Evolutionary conservation across 257 asterid genomes (phyloP), one percentile per base, ranked within the genome.

Genomic region (Solanum corneliomulleri): DNA sequence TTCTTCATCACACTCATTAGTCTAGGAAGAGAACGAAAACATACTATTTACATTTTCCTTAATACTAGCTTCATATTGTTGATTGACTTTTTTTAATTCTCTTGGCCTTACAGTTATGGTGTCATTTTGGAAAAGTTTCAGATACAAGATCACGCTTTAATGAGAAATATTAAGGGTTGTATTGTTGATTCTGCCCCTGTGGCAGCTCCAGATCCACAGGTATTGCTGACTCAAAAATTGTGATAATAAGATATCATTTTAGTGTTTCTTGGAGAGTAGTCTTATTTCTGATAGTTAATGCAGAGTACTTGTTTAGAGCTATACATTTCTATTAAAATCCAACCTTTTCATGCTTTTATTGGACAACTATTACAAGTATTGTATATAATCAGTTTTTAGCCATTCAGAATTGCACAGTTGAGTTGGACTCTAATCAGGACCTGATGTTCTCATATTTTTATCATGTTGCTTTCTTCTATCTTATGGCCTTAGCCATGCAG

Each of bases 101-200:
- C 6, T 83, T 88, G 86, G 71, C 62, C 23, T 74, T 91, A 85
- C 92, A 96, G 98, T 14, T 96, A 96, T 91, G 98, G 99, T 16
- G 98, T 92, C 42, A 88, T 95, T 86, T 91, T 96, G 98, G 98
- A 96, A 69, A 96, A 95, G 93, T 89, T 94, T 90, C 95, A 92
- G 91, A 89, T 90, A 86, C 92, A 86, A 89, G 97, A 96, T 91
- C 88, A 89, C 39, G 88, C 88, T 44, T 86, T 96, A 88, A 86
- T 90, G 13, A 93, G 92, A 89, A 93, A 89, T 90, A 95, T 95
- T 87, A 94, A 91, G 89, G 99, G 99, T 29, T 95, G 98, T 82
- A 80, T 96, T 71, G 98, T 96, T 82, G 99, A 96, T 94, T 96
- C 98, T 39, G 98, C 98, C 84, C 99, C 99, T 18, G 98, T 92